These are phyloP conservation scores for Yamadazyma tumulicola DNA, from an alignment of 805 yeast genomes.

Conservation along the genomic window DNA sequence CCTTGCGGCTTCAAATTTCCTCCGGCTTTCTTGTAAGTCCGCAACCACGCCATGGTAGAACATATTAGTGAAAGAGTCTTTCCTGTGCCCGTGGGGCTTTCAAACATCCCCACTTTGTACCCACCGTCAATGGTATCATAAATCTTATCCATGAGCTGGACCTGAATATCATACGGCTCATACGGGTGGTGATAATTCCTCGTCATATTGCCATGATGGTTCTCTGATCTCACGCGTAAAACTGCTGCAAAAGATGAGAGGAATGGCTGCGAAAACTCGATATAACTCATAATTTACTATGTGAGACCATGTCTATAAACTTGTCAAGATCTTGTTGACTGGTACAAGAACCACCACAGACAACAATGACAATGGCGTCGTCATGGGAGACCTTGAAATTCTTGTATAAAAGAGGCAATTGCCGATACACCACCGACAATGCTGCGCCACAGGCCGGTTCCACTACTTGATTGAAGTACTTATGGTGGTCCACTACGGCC, in stretches of 20 bases:
- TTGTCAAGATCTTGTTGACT: slow-evolving; percentile 12
- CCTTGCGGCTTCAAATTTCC: neutral
- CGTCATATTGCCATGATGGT: too few species aligned
- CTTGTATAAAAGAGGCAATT: slow-evolving; percentile 13
- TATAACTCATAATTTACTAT: too few species aligned
- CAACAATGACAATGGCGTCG: slow-evolving; percentile 25
- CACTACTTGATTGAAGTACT: slow-evolving; percentile 16
- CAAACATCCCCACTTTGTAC: slow-evolving; percentile 75
- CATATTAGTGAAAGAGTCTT: slow-evolving; percentile 87
- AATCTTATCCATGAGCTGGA: slow-evolving; percentile 71
- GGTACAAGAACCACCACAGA: slow-evolving; percentile 28
- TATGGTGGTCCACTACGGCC: slow-evolving; percentile 21
- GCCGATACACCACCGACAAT: slow-evolving; percentile 17
- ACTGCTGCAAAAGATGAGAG: too few species aligned
- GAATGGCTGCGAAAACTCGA: too few species aligned
- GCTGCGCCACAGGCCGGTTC: slow-evolving; percentile 39
- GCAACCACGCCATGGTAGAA: slow-evolving; percentile 78
- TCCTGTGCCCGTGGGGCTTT: slow-evolving; percentile 95
- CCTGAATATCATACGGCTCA: slow-evolving; percentile 75
- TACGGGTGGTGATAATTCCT: slow-evolving; percentile 59
- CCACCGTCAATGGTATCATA: slow-evolving; percentile 53
- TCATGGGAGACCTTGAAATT: slow-evolving; percentile 13
- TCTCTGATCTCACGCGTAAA: too few species aligned
- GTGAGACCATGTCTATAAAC: slow-evolving; percentile 3
- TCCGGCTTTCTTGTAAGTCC: slow-evolving; percentile 40